These are phyloP conservation scores for Licmophora abbreviata DNA, from an alignment of 108 stramenopile species.

Conservation along the genomic window DNA sequence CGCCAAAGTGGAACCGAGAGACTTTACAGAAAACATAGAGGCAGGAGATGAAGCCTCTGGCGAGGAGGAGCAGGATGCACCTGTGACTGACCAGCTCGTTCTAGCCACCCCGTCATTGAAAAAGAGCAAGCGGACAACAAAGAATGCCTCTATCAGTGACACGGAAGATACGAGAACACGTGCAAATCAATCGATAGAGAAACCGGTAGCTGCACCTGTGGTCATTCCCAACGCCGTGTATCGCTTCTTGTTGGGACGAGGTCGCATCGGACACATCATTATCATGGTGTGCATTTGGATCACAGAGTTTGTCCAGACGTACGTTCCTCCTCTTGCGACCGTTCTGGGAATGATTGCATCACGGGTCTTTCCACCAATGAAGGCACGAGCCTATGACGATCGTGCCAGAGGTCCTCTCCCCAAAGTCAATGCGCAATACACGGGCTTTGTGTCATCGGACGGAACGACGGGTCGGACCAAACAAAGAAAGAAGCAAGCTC, in stretches of 20 bases:
- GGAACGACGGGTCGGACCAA: slow-evolving; percentile 21
- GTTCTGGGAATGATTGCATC: slow-evolving; percentile 10
- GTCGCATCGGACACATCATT: slow-evolving; percentile 42
- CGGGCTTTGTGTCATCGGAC: slow-evolving; percentile 21
- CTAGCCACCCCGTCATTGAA: neutral
- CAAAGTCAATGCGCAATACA: slow-evolving; percentile 4
- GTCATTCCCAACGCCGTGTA: slow-evolving; percentile 51
- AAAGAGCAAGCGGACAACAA: neutral
- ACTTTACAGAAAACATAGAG: neutral
- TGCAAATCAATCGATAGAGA: neutral
- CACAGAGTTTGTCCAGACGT: slow-evolving; percentile 42
- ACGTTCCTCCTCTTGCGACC: slow-evolving; percentile 36
- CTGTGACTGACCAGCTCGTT: neutral
- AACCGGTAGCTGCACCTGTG: neutral
- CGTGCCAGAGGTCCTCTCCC: neutral
- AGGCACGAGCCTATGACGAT: neutral
- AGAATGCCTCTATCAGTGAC: neutral
- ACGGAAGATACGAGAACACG: neutral
- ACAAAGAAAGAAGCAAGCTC: slow-evolving; percentile 15
- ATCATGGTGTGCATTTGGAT: slow-evolving; percentile 37
- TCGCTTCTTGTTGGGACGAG: slow-evolving; percentile 51
- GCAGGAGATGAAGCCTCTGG: neutral
- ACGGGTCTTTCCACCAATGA: slow-evolving; percentile 7
- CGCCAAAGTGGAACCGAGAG: neutral
- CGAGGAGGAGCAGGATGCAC: neutral